Conservation (phyloP, 176 grass and related monocot genomes). For the Ampelocalamus luodianensis region DNA sequence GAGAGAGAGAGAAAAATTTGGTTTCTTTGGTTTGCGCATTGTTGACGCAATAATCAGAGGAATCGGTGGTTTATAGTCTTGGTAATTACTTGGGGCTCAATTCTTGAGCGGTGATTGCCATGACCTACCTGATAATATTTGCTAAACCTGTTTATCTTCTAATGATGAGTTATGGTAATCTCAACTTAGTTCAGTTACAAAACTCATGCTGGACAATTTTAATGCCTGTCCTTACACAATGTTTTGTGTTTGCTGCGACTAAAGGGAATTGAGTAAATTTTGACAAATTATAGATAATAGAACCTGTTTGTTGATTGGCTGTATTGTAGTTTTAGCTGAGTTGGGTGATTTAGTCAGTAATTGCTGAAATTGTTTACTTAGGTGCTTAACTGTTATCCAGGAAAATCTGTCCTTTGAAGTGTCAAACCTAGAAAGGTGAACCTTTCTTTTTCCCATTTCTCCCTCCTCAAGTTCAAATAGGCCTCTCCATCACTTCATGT, state of each 20-base stretch:
- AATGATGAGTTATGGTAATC: neutral
- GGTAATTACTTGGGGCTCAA: neutral
- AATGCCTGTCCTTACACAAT: neutral
- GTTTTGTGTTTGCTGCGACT: neutral
- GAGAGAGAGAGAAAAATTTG: neutral
- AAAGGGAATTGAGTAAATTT: neutral
- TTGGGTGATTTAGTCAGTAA: neutral
- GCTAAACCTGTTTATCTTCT: neutral
- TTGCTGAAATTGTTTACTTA: neutral
- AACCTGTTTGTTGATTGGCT: slow-evolving; percentile 6
- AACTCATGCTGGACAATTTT: neutral
- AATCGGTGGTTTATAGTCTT: neutral
- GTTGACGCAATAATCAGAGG: neutral
- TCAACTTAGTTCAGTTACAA: neutral
- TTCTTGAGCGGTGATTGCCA: neutral
- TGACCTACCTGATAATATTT: neutral
- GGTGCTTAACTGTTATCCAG: neutral
- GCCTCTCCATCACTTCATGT: neutral
- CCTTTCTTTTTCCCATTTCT: neutral
- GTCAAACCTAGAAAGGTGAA: neutral
- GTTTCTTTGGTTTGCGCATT: neutral
- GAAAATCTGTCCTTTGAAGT: neutral
- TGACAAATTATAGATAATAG: neutral
- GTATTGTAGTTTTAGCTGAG: neutral
- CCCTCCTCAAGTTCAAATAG: neutral